Percentiles rank a stretch among this genome's conserved stretches.
Evolutionary conservation across 106 monocot species (phyloP).

Genomic region (Vanilla planifolia): DNA sequence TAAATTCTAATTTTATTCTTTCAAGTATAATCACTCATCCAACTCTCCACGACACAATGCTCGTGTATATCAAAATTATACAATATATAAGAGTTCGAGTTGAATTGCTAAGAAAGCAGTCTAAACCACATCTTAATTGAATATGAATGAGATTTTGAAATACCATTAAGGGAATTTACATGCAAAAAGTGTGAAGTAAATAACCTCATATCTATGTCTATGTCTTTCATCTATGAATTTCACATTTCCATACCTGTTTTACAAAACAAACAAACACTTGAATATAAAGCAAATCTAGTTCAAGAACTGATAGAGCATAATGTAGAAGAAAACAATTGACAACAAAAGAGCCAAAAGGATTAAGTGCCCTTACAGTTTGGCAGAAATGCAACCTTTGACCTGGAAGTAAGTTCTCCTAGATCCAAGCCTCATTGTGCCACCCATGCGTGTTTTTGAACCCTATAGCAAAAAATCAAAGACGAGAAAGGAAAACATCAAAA

Average conservation of each 20-base stretch:
- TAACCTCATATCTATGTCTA: conserved; percentile 86
- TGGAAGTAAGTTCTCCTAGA: conserved; percentile 63
- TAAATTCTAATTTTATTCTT: too few relatives aligned
- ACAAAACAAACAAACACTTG: background rate
- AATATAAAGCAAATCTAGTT: background rate
- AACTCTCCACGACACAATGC: too few relatives aligned
- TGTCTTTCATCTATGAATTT: conserved; percentile 73
- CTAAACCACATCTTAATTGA: too few relatives aligned
- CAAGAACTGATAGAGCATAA: background rate
- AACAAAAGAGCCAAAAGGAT: background rate
- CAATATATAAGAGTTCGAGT: too few relatives aligned
- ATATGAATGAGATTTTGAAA: too few relatives aligned
- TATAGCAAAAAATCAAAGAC: conserved; percentile 11
- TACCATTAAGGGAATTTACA: background rate
- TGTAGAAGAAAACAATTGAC: background rate
- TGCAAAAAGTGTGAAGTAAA: background rate
- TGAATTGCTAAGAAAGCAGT: too few relatives aligned
- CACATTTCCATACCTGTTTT: conserved; percentile 57
- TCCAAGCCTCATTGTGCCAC: conserved; percentile 80
- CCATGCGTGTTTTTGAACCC: conserved; percentile 91
- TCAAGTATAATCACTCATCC: too few relatives aligned
- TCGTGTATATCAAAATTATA: too few relatives aligned
- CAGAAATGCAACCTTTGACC: conserved; percentile 32
- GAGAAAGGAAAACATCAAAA: background rate
- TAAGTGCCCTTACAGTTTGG: conserved; percentile 42